Evolutionary conservation across 2,329 filamentous ascomycete species (phyloP), one percentile per base, ranked within the genome.

Genomic region (Trichoderma pleuroti): DNA sequence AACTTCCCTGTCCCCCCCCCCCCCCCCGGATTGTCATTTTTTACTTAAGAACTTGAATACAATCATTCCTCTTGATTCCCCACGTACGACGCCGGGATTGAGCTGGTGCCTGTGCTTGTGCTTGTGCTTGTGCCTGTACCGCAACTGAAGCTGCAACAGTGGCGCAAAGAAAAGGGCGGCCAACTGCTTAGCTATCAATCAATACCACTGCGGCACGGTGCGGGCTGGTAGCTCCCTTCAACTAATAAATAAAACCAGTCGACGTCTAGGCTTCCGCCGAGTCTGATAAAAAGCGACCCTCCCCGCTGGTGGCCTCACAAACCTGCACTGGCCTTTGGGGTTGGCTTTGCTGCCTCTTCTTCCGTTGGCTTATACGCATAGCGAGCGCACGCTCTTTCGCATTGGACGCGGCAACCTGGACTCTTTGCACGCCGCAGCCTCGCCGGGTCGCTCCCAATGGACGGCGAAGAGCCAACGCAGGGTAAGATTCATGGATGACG

Each of bases 401-500:
- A 42, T 62, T 14, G 56, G 49, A 34, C 34, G 68, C 9, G 18
- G 18, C 71, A 74, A 49, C 71, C 73, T 76, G 72, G 72, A 70
- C 73, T 69, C 62, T 68, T 72, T 72, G 72, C 72, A 72, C 73
- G 73, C 73, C 75, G 72, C 71, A 76, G 73, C 74, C 75, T 78
- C 75, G 74, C 74, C 74, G 74, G 75, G 78, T 76, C 75, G 74
- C 74, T 77, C 75, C 78, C 78, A 81, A 84, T 84, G 82, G 82
- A 84, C 73, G 81, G 79, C 74, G 82, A 82, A 72, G 81, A 83
- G 77, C 80, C 80, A 69, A 83, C 82, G 70, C 82, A 83, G 81
- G 81, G 82, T 82, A 77, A 39, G 63, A n/a, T n/a, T n/a, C n/a
- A n/a, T n/a, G n/a, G n/a, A 57, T 32, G 14, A n/a, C 39, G 74